Evolutionary conservation across 495 filamentous ascomycete genomes (phyloP).

Genomic region (Trichoderma asperelloides): DNA sequence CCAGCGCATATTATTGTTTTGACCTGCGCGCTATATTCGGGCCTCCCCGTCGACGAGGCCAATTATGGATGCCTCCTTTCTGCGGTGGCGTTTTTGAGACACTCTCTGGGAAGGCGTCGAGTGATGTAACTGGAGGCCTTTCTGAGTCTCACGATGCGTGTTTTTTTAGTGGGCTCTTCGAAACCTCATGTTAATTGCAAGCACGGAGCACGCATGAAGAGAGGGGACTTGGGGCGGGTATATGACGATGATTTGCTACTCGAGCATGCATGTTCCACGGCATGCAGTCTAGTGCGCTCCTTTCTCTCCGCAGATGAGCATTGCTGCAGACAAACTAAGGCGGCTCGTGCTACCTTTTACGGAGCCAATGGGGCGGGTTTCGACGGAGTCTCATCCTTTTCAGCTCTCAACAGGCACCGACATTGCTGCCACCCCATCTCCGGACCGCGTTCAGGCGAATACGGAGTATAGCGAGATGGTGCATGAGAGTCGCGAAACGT

Average conservation of each 20-base stretch:
- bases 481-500: neutral
- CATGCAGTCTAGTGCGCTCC: neutral
- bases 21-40: too few relatives aligned
- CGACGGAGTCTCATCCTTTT: neutral
- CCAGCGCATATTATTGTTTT: neutral
- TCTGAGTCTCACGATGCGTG: slow-evolving; percentile 3
- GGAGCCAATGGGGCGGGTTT: neutral
- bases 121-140: neutral
- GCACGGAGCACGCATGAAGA: neutral
- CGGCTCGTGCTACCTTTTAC: neutral
- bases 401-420: neutral
- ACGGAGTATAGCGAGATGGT: too few relatives aligned
- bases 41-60: neutral
- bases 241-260: neutral
- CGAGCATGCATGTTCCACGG: neutral
- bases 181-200: slow-evolving; percentile 3
- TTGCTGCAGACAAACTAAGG: neutral
- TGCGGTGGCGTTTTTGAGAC: neutral
- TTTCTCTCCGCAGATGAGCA: slow-evolving; percentile 1
- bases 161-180: neutral
- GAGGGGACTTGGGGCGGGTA: neutral
- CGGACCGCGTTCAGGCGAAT: too few relatives aligned
- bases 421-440: neutral
- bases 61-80: neutral
- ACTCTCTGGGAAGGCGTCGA: neutral